Evolutionary conservation across 768 basidiomycete species (phyloP), one percentile per base, ranked within the genome.

Genomic region (Podaxis carcinomalis): DNA sequence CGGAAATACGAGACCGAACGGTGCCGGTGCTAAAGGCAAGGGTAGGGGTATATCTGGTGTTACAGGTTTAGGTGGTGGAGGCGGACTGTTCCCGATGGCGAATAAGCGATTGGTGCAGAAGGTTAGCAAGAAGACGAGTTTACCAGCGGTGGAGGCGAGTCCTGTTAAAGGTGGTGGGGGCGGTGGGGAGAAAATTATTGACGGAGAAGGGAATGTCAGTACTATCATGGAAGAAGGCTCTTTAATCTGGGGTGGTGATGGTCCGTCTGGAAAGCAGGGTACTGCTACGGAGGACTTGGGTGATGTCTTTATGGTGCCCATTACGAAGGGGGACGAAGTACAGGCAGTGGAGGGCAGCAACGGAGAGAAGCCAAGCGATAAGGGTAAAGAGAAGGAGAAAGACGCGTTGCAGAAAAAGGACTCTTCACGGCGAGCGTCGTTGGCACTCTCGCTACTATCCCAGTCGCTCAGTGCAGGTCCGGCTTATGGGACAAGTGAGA

Each of bases 361-460:
- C 4, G 13, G 40, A 11, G 64, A 57, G 27, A 55, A 23, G 6
- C 54, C 62, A 14, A 36, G 21, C 14, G 58, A 50, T n/a, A 46
- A 54, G 5, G 53, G 52, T 13, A 68, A 68, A 65, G 73, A 70
- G 35, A 79, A 79, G 64, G 76, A 72, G 16, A 78, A 75, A 69
- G 68, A 42, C 66, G 52, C 71, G 28, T 36, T 63, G 25, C 73
- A 73, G 72, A 68, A 68, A 51, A 69, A 66, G 19, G 70, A 80
- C 63, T 78, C 79, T 3, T 83, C 82, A 28, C 74, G 83, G 47
- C 74, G 85, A 42, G 83, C 84, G 4, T 87, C 86, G 27, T 69
- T 83, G 68, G 84, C 85, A 0, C 52, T 83, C 82, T 23, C 82
- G 85, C 58, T 78, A 83, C 3, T 79, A 89, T 83, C 87, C 2